phyloP scores from a whole-genome alignment of 192 early-diverging fungal species.

The Lunasporangiospora selenospora region DNA sequence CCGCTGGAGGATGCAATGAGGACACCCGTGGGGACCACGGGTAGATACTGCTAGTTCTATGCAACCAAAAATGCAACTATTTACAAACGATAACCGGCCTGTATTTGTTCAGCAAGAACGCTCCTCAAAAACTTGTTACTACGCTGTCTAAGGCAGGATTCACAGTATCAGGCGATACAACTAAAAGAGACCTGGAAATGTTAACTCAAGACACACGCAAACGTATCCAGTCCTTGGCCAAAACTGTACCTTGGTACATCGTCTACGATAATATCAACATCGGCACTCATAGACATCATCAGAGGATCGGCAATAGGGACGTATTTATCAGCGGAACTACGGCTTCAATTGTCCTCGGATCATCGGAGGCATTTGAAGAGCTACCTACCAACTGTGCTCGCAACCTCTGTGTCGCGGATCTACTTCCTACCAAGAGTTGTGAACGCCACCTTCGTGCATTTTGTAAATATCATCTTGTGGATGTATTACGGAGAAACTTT shows the following conservation, averaged over 20 bases:
- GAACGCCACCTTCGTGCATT: background rate
- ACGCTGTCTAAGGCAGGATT: slow-evolving; percentile 7
- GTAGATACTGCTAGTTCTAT: background rate
- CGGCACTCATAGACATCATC: background rate
- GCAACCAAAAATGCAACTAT: slow-evolving; percentile 1
- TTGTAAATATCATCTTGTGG: background rate
- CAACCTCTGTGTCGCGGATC: background rate
- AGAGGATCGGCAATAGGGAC: slow-evolving; percentile 6
- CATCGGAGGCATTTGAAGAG: background rate
- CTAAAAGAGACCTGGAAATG: background rate
- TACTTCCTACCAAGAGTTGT: background rate
- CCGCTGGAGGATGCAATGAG: too few relatives aligned
- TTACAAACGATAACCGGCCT: slow-evolving; percentile 7
- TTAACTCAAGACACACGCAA: background rate
- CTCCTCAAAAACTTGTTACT: background rate
- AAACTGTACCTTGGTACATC: slow-evolving; percentile 11
- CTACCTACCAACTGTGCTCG: background rate
- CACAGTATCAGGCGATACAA: background rate
- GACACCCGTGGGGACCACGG: too few relatives aligned
- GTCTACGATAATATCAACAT: slow-evolving; percentile 29
- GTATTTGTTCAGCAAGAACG: slow-evolving; percentile 1
- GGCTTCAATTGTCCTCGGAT: slow-evolving; percentile 6
- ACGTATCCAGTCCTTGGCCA: too few relatives aligned
- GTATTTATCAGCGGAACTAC: slow-evolving; percentile 4
- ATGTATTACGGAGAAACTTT: slow-evolving; percentile 1